Evolutionary conservation across 345 rosid species (phyloP), one percentile per base, ranked within the genome.

Genomic region (Sonneratia alba): DNA sequence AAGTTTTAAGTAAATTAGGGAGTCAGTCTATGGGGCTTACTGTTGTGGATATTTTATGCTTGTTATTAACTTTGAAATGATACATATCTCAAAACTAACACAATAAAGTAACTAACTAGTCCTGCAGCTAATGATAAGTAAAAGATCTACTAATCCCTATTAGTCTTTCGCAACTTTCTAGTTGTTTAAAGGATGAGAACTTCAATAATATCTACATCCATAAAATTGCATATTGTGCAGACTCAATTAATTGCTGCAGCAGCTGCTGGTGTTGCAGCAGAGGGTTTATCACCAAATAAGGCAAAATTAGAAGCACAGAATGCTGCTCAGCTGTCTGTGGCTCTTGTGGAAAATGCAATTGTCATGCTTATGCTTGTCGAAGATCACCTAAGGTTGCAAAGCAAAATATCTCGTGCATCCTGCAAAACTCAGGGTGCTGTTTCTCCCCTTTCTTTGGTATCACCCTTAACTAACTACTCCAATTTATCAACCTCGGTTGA

Each of bases 251-350:
- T 96, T 86, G 99, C 99, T 61, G 96, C 98, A 32, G 97, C 98
- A 32, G 97, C 99, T 80, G 99, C 96, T 85, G 98, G 98, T 76
- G 98, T 92, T 78, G 98, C 99, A 47, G 99, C 99, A 53, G 99
- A 86, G 81, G 96, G 98, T 73, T 83, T 96, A 74, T 78, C 99
- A 47, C 96, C 99, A 47, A 81, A 79, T 78, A 89, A 90, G 65
- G 91, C 99, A 43, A 96, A 87, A 81, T 87, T 80, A 73, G 97
- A 91, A 84, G 93, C 98, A 71, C 91, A 91, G 73, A 88, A 83
- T 86, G 98, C 96, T 74, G 96, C 99, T n/a, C 99, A 96, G 85
- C 97, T 96, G 78, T 96, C 98, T 48, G 98, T 96, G 70, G 88
- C 83, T 77, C 85, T 96, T 81, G 99, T 96, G 76, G 99, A 96